Conservation (phyloP, 225 moss, liverwort and hornwort genomes). For the Bryoerythrophyllum caledonicum region DNA sequence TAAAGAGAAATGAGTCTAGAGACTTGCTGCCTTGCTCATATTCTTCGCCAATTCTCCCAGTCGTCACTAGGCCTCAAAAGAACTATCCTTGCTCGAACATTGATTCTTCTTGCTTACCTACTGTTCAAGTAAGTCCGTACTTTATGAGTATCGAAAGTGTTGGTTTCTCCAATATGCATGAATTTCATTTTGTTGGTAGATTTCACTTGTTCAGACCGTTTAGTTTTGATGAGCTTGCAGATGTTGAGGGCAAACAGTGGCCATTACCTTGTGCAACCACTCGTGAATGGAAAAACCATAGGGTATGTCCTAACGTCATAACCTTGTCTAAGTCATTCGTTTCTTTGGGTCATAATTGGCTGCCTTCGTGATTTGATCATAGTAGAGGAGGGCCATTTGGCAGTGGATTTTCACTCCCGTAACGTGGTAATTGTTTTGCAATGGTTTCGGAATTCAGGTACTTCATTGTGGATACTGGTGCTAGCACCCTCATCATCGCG, state of each 20-base stretch:
- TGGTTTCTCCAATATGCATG: neutral
- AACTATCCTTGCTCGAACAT: conserved; percentile 26
- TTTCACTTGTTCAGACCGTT: too few species aligned
- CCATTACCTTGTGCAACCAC: conserved; percentile 86
- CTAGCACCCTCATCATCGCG: conserved; percentile 80
- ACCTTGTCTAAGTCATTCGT: too few species aligned
- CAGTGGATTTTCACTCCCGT: too few species aligned
- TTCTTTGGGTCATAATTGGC: too few species aligned
- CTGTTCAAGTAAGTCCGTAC: conserved; percentile 39
- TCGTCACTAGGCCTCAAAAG: conserved; percentile 36
- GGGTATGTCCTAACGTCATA: too few species aligned
- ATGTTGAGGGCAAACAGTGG: conserved; percentile 82
- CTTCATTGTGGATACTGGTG: conserved; percentile 93
- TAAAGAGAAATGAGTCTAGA: neutral
- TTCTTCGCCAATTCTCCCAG: conserved; percentile 29
- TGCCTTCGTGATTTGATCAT: too few species aligned
- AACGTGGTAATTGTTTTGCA: too few species aligned
- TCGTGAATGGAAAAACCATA: conserved; percentile 76
- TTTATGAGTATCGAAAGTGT: neutral
- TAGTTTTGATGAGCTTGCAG: conserved; percentile 50
- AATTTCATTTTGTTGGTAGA: too few species aligned
- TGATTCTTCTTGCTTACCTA: conserved; percentile 37
- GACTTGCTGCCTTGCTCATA: conserved; percentile 27
- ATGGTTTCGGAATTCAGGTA: conserved; percentile 48
- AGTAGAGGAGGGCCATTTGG: neutral